These are phyloP conservation scores for Solanum chmielewskii DNA, from an alignment of 257 asterid species.

Conservation along the genomic window DNA sequence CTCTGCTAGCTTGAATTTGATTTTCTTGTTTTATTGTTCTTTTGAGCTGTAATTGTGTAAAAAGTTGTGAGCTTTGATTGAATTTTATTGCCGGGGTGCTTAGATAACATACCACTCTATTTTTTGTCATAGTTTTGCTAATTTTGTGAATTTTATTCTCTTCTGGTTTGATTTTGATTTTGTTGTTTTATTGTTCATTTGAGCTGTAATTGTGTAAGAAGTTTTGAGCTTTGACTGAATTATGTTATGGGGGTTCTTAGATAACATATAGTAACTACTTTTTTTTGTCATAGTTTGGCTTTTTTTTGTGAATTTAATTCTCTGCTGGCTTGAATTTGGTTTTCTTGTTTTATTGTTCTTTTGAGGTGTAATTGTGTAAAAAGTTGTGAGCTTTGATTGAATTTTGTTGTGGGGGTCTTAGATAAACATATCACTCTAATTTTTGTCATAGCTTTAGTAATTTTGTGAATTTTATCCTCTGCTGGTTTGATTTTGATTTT, in stretches of 20 bases:
- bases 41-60: background rate
- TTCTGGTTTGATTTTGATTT: background rate
- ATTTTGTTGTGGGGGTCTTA: constrained; percentile 12
- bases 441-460: too few relatives aligned
- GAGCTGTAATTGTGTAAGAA: background rate
- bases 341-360: too few relatives aligned
- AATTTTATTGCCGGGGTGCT: background rate
- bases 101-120: constrained; percentile 44
- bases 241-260: constrained; percentile 19
- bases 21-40: background rate
- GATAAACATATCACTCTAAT: constrained; percentile 10
- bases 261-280: background rate
- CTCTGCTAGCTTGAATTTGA: background rate
- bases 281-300: too few relatives aligned
- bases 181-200: background rate
- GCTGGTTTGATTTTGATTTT: background rate
- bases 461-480: background rate
- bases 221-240: background rate
- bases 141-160: background rate
- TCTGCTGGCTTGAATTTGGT: too few relatives aligned
- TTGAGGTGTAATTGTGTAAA: background rate
- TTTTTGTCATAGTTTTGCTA: background rate
- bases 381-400: background rate
- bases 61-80: background rate
- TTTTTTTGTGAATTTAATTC: too few relatives aligned